A percentile compares a stretch with the other conserved stretches of the same genome.
These are phyloP conservation scores for Rhizomucor miehei DNA, from an alignment of 371 early-diverging fungal genomes.

Conservation along the genomic window DNA sequence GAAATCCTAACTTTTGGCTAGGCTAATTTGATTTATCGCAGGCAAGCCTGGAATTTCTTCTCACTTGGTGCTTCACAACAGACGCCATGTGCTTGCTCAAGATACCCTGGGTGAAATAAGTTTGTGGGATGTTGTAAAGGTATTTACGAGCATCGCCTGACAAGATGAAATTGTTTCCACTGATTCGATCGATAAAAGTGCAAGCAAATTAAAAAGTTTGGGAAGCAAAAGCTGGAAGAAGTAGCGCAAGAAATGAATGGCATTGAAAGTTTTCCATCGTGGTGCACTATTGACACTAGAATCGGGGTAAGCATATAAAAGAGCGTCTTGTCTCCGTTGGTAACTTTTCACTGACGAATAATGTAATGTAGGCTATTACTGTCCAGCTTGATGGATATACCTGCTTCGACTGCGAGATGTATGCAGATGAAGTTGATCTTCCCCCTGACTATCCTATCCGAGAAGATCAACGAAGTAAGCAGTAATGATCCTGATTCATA, in stretches of 20 bases:
- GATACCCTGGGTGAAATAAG: conserved; percentile 80
- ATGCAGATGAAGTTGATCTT: conserved; percentile 69
- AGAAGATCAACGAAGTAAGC: conserved; percentile 73
- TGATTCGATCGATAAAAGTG: conserved; percentile 41
- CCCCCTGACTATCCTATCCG: conserved; percentile 44
- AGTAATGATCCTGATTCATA: neutral
- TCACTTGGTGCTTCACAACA: conserved; percentile 73
- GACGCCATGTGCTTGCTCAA: conserved; percentile 83
- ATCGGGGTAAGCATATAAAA: conserved; percentile 62
- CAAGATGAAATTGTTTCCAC: neutral
- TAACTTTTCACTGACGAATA: neutral
- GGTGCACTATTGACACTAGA: conserved; percentile 91
- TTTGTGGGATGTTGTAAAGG: conserved; percentile 89
- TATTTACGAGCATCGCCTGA: conserved; percentile 8
- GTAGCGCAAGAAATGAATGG: conserved; percentile 67
- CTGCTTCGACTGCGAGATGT: conserved; percentile 84
- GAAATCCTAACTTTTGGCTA: neutral
- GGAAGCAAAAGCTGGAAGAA: conserved; percentile 55
- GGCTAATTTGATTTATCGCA: neutral
- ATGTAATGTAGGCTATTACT: conserved; percentile 59
- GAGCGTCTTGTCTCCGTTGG: neutral
- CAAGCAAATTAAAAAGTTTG: conserved; percentile 53
- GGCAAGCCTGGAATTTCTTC: conserved; percentile 71
- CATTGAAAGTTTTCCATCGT: conserved; percentile 79
- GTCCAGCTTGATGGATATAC: conserved; percentile 81